phyloP scores from a whole-genome alignment of 2,329 filamentous ascomycete species.

The Purpureocillium takamizusanense region DNA sequence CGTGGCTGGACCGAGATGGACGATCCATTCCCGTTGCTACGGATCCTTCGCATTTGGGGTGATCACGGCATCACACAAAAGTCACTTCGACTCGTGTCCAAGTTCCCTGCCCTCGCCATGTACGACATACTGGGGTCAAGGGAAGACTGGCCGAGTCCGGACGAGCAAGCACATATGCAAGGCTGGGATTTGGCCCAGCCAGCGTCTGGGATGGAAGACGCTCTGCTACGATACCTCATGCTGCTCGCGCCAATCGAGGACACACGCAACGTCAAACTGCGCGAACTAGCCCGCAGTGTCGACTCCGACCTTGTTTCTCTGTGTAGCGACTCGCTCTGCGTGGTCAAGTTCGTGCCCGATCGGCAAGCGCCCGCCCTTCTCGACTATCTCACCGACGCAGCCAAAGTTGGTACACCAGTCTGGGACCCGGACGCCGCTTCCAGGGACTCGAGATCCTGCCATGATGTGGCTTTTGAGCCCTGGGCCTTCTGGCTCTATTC shows the following conservation, averaged over 20 bases:
- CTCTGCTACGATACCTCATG: slow-evolving; percentile 24
- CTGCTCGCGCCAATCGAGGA: slow-evolving; percentile 21
- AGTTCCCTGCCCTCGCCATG: slow-evolving; percentile 34
- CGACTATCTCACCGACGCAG: slow-evolving; percentile 22
- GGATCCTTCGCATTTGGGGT: slow-evolving; percentile 37
- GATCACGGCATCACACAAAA: slow-evolving; percentile 26
- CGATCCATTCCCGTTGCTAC: slow-evolving; percentile 35
- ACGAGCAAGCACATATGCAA: slow-evolving; percentile 12
- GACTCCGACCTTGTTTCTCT: slow-evolving; percentile 25
- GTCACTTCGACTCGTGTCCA: slow-evolving; percentile 30
- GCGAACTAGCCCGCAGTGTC: slow-evolving; percentile 20
- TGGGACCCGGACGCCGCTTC: slow-evolving; percentile 20
- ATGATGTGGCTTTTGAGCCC: slow-evolving; percentile 24
- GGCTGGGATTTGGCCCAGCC: slow-evolving; percentile 25
- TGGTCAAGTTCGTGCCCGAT: slow-evolving; percentile 21
- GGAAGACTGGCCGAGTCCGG: slow-evolving; percentile 24
- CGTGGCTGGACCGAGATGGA: slow-evolving; percentile 33
- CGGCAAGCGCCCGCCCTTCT: slow-evolving; percentile 21
- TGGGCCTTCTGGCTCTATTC: slow-evolving; percentile 34
- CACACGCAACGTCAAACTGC: slow-evolving; percentile 10
- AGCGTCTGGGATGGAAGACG: slow-evolving; percentile 17
- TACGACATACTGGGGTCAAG: slow-evolving; percentile 31
- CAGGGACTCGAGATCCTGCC: slow-evolving; percentile 20
- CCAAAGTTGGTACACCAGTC: slow-evolving; percentile 18
- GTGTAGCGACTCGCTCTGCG: slow-evolving; percentile 21